Evolutionary conservation across 2,329 filamentous ascomycete genomes (phyloP), one percentile per base, ranked within the genome.

Genomic region (Penicillium sp.): DNA sequence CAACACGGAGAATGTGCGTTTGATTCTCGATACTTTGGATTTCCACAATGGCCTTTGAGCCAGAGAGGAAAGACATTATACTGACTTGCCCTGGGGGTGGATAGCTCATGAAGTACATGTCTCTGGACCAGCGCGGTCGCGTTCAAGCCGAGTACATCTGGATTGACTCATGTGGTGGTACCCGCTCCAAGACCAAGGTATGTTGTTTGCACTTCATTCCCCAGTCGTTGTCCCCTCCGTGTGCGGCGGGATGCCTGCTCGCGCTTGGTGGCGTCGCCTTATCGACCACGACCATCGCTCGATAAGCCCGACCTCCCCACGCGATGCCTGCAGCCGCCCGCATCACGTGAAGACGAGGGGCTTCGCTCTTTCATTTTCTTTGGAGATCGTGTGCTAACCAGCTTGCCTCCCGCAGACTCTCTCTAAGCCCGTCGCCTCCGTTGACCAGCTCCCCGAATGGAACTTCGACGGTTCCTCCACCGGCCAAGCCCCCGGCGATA

Each of bases 71-170:
- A 56, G 46, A 66, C 56, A 58, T 56, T 18, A 74, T 73, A 75
- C 75, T 76, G 70, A 79, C 65, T 65, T 60, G 57, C 36, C 52
- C 60, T 33, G 60, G 49, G 59, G 63, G 61, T 65, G 64, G 57
- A 68, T 76, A 96, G 91, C 86, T 97, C 75, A 80, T 88, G 76
- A 97, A 97, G 79, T 97, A 93, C 84, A 85, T 94, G 78, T 81
- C 82, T 70, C 89, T 97, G 68, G 88, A 91, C 75, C 93, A 97
- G 81, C 90, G 88, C 75, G 92, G 91, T 75, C 80, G 79, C 66
- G 82, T 95, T 72, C 94, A 96, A 77, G 93, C 91, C 71, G 93
- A 97, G 80, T 97, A 97, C 79, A 86, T 97, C 82, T 97, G 93
- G 93, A 88, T 97, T 73, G 92, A 97, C 71, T 82, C 89, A 61